A percentile compares a stretch with the other conserved stretches of the same genome.
These are phyloP conservation scores for Rhizopus microsporus DNA, from an alignment of 371 early-diverging fungal genomes.

Conservation along the genomic window DNA sequence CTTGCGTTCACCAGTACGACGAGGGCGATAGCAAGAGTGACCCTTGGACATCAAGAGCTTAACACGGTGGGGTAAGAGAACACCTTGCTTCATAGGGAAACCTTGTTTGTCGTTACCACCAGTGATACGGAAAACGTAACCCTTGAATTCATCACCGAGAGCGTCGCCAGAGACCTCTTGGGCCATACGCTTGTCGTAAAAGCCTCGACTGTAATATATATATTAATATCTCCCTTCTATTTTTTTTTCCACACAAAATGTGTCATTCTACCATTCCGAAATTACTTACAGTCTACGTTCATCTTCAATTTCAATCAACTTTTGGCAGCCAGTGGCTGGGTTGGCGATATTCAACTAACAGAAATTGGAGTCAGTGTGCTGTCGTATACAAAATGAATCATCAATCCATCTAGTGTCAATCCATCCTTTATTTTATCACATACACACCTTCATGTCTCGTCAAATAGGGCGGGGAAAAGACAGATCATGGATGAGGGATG, in stretches of 20 bases:
- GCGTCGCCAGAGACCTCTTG: conserved; percentile 96
- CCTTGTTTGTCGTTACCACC: conserved; percentile 99
- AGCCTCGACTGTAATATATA: conserved; percentile 72
- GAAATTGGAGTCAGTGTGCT: background rate
- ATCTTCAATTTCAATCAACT: conserved; percentile 93
- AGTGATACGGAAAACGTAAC: conserved; percentile 98
- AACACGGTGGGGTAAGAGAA: conserved; percentile 93
- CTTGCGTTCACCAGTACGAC: conserved; percentile 98
- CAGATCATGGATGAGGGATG: background rate
- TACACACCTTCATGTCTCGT: background rate
- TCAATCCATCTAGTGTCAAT: background rate
- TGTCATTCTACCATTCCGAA: background rate
- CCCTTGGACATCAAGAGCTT: conserved; percentile 95
- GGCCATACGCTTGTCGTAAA: conserved; percentile 98
- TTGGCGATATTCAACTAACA: conserved; percentile 94
- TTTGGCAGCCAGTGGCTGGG: conserved; percentile 97
- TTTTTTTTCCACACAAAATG: background rate
- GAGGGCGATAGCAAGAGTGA: conserved; percentile 99
- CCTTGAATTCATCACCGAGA: conserved; percentile 98
- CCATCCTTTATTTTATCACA: background rate
- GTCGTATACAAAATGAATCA: background rate
- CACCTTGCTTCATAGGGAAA: conserved; percentile 98
- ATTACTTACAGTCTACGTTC: conserved; percentile 86
- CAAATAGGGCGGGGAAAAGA: background rate
- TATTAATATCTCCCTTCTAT: background rate